Base-by-base conservation (phyloP, 192 early-diverging fungal genomes). In the Coemansia erecta region DNA sequence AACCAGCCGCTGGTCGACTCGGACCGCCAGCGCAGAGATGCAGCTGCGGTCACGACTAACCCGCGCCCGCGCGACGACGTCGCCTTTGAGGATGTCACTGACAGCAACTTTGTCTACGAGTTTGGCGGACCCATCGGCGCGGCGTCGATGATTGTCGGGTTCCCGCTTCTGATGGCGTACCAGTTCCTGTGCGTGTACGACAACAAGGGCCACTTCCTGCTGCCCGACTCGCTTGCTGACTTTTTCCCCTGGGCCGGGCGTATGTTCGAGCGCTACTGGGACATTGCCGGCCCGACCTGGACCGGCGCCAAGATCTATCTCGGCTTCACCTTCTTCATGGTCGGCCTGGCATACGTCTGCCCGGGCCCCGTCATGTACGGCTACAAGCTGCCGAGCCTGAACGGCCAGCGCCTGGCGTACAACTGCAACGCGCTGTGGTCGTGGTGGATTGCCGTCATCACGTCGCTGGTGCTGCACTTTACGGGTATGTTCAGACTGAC, bases 381-480 rank as follows among this genome's bases (percentile, higher is more conserved):
- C 43, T 80, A 86, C 52, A 87, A 87, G 55, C 77, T 90, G 58
- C 85, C 87, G 49, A 85, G 83, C 43, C 71, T 89, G 9, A 81
- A 85, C 72, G 92, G 92, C 17, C 72, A 86, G 60, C 83, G 71
- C 41, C 85, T 98, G 51, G 80, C 80, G 31, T 98, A 98, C 81
- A 85, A 88, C 52, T 85, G 92, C 78, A 98, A 98, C 74, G 89
- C 85, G 55, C 81, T 92, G 60, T 77, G 86, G 55, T 83, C 85
- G 31, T 64, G 85, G 70, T 72, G 58, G 83, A 80, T 84, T 13
- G 63, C 86, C 53, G 77, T 86, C 28, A 64, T 70, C 24, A 64
- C 77, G 22, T 54, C 85, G 55, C 70, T 89, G 35, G 60, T 67
- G 26, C 52, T 92, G 54, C 87, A 86, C 23, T 82, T 97, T 53